Base-by-base conservation (phyloP, 2,329 filamentous ascomycete genomes). In the Pseudopyrenochaeta lycopersici region DNA sequence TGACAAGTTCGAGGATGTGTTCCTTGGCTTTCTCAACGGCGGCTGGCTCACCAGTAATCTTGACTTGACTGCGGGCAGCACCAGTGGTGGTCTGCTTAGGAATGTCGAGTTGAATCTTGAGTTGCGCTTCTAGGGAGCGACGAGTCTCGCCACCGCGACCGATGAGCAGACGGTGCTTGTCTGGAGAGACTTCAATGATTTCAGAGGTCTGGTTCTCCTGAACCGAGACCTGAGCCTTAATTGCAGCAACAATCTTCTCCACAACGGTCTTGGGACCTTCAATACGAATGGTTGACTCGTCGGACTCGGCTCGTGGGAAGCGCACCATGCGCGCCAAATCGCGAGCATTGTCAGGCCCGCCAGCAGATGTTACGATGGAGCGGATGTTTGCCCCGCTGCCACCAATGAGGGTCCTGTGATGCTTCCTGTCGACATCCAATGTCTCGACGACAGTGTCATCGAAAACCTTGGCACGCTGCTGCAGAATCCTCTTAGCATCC, bases 351-450 rank as follows among this genome's bases (percentile, higher is more conserved):
- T 92, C 90, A 32, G 93, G 92, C 9, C 95, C 96, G 58, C 95
- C 96, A 41, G 95, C 93, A 67, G 90, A 86, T 48, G 90, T 82
- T 49, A 99, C 90, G 56, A 99, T 92, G 57, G 91, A 88, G 57
- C 90, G 90, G 53, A 99, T 88, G 70, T 89, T 95, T 39, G 91
- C 83, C 67, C 93, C 95, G 73, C 90, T 90, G 62, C 88, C 82
- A 58, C 95, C 95, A 76, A 99, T 99, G 60, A 99, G 82, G 48
- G 89, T 86, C 77, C 90, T 88, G 80, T 99, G 95, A 77, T 95
- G 88, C 81, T 96, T 97, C 81, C 92, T 91, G 65, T 98, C 93
- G n/a, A 99, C 88, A 30, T 96, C 90, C 43, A 99, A 82, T 11
- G 88, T 92, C 79, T 89, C 88, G 14, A 88, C 86, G 45, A 97